Base-by-base conservation (phyloP, 2,329 filamentous ascomycete genomes). In the Fusarium hainanense region DNA sequence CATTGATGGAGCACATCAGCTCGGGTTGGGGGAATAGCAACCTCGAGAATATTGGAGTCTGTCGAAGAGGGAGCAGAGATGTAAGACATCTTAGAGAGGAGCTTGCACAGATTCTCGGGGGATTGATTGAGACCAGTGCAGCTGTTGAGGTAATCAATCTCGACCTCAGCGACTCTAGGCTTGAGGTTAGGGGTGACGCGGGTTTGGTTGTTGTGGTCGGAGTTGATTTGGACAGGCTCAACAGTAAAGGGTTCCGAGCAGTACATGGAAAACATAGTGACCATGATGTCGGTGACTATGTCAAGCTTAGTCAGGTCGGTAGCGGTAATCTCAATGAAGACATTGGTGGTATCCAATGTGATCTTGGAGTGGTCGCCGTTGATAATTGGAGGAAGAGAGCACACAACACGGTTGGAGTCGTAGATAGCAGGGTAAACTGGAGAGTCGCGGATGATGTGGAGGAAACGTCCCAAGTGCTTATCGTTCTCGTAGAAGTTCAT, bases 291-390 rank as follows among this genome's bases (percentile, higher is more conserved):
- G 82, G 92, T 93, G 66, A 98, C 95, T 70, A 99, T 93, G 74
- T 98, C 94, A 46, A 98, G 88, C 84, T 99, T 99, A 28, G 97
- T 99, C 78, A 92, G 90, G 79, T 99, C 96, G 42, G 94, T 95
- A 42, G 94, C 97, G 10, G 96, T 99, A 76, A 97, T 94, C 82
- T 99, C 96, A 79, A 99, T 97, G 81, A 99, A 93, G 77, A 99
- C 89, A 77, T 99, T 98, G 77, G 88, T 95, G 62, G 94, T 98
- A 78, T 97, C 84, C 46, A 97, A 83, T 10, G 90, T 93, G 79
- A 99, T 99, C 83, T 99, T 99, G 76, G 94, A 98, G 82, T 96
- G 94, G 77, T 99, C 89, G 76, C 94, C 90, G 83, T 99, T 99
- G 85, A 99, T 99, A 75, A 99, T 98, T 20, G 96, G 96, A 2